phyloP scores from a whole-genome alignment of 352 stramenopile genomes.

The Phytophthora syringae region DNA sequence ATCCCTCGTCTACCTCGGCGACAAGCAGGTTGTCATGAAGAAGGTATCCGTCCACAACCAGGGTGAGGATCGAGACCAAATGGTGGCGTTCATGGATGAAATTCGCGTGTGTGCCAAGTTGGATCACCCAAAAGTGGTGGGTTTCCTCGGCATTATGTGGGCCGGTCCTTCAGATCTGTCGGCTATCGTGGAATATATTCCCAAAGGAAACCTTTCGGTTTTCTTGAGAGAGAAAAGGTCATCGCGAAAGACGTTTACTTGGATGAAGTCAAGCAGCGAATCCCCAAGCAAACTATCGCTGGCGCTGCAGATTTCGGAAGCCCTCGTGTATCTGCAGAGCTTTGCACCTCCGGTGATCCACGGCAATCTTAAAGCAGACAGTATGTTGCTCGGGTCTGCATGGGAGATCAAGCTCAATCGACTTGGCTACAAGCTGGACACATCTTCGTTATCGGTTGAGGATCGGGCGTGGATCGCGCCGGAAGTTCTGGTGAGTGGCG shows the following conservation, averaged over 20 bases:
- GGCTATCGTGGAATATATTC: conserved; percentile 66
- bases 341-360: conserved; percentile 69
- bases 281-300: conserved; percentile 54
- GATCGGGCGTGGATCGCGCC: conserved; percentile 56
- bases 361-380: conserved; percentile 61
- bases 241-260: conserved; percentile 37
- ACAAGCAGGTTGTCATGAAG: conserved; percentile 52
- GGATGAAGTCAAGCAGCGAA: conserved; percentile 36
- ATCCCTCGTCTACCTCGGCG: conserved; percentile 40
- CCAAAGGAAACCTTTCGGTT: conserved; percentile 38
- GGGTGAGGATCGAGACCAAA: conserved; percentile 31
- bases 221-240: conserved; percentile 51
- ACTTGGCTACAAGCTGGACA: conserved; percentile 57
- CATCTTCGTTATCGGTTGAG: conserved; percentile 28
- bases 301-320: conserved; percentile 63
- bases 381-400: conserved; percentile 58
- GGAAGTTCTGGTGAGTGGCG: conserved; percentile 62
- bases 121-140: conserved; percentile 59
- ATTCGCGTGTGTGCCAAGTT: conserved; percentile 68
- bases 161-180: conserved; percentile 56
- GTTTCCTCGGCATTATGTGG: conserved; percentile 71
- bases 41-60: conserved; percentile 34
- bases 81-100: conserved; percentile 67
- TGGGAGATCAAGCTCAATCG: conserved; percentile 67
- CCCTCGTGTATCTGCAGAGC: conserved; percentile 69